Conservation (phyloP, 2,329 filamentous ascomycete species). For the Plectosphaerella plurivora region DNA sequence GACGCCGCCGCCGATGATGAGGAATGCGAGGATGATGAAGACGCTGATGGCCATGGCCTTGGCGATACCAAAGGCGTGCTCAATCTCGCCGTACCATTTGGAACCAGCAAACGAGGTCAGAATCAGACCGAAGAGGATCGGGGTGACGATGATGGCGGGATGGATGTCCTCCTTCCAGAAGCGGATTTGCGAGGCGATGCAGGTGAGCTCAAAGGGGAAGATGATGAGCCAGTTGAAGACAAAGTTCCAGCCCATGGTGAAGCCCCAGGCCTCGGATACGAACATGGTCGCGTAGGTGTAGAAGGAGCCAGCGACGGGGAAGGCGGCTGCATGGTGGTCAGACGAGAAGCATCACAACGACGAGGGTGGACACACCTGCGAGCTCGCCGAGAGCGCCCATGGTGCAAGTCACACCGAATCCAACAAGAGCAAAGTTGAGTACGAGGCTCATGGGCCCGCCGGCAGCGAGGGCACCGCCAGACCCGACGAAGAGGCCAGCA, state of each 20-base stretch:
- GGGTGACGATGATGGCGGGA: slow-evolving; percentile 26
- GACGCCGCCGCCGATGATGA: slow-evolving; percentile 45
- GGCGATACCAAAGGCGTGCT: slow-evolving; percentile 47
- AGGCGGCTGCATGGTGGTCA: slow-evolving; percentile 15
- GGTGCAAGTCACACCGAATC: slow-evolving; percentile 24
- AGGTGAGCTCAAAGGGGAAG: slow-evolving; percentile 31
- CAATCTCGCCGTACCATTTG: slow-evolving; percentile 39
- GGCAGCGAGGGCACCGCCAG: slow-evolving; percentile 21
- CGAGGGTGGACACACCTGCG: slow-evolving; percentile 16
- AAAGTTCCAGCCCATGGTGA: slow-evolving; percentile 35
- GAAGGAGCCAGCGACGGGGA: slow-evolving; percentile 30
- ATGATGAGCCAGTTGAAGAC: slow-evolving; percentile 29
- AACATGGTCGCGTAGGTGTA: slow-evolving; percentile 32
- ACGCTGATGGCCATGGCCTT: slow-evolving; percentile 47
- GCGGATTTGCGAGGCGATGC: slow-evolving; percentile 23
- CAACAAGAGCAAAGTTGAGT: slow-evolving; percentile 24
- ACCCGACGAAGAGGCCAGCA: slow-evolving; percentile 28
- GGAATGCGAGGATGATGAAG: slow-evolving; percentile 53
- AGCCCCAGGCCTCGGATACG: slow-evolving; percentile 30
- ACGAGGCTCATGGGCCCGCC: slow-evolving; percentile 25
- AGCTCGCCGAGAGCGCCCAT: slow-evolving; percentile 23
- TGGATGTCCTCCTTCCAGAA: slow-evolving; percentile 21
- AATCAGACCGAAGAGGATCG: slow-evolving; percentile 31
- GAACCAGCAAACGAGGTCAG: slow-evolving; percentile 42
- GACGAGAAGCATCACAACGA: no score